Conservation (phyloP, 2,329 filamentous ascomycete species). For the Exophiala alcalophila region DNA sequence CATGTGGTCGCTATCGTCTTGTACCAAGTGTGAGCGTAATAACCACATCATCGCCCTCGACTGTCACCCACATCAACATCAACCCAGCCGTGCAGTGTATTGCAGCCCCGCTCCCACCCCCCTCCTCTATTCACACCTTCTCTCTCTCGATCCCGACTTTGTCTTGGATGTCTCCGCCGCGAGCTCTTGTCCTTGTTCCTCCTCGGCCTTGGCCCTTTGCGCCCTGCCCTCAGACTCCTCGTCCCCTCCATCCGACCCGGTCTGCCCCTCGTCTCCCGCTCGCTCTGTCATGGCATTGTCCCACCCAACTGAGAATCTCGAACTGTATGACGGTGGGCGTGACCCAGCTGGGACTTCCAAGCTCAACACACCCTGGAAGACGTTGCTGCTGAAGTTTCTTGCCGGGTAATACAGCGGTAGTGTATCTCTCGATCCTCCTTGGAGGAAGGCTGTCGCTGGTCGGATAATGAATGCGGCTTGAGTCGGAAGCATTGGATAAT, state of each 20-base stretch:
- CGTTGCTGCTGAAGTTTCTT: slow-evolving; percentile 15
- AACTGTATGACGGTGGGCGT: slow-evolving; percentile 15
- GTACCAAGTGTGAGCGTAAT: too few relatives aligned
- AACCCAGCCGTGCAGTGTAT: too few relatives aligned
- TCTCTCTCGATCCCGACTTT: too few relatives aligned
- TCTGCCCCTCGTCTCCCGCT: not conserved
- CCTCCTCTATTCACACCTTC: too few relatives aligned
- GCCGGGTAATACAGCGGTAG: slow-evolving; percentile 9
- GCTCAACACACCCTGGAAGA: slow-evolving; percentile 8
- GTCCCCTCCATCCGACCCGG: not conserved
- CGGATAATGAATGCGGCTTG: not conserved
- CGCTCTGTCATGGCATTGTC: not conserved
- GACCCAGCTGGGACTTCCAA: slow-evolving; percentile 1
- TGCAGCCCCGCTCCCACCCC: too few relatives aligned
- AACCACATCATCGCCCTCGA: too few relatives aligned
- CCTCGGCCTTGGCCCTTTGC: not conserved
- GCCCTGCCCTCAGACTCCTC: not conserved
- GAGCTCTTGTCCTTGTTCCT: not conserved
- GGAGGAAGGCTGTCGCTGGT: slow-evolving; percentile 8
- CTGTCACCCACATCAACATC: too few relatives aligned
- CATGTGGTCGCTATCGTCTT: too few relatives aligned
- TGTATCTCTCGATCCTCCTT: slow-evolving; percentile 1
- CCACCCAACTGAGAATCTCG: slow-evolving; percentile 10
- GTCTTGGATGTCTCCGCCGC: too few relatives aligned
- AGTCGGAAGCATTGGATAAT: not conserved